Evolutionary conservation across 371 early-diverging fungal species (phyloP).

Genomic region (Mortierella sp.): DNA sequence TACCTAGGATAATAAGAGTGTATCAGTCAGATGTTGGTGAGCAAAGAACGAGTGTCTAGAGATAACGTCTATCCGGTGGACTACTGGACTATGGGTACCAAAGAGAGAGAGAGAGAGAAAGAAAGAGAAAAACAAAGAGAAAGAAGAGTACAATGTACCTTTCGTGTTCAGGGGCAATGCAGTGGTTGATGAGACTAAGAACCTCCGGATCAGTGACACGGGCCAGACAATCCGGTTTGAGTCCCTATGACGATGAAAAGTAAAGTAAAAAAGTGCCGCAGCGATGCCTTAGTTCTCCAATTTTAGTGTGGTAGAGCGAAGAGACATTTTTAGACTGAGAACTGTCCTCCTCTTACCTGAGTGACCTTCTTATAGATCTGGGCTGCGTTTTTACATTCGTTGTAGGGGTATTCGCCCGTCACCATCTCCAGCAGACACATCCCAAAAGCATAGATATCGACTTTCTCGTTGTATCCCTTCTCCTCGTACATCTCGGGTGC

Average conservation of each 20-base stretch:
- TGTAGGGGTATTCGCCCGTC: slow-evolving; percentile 88
- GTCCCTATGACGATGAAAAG: slow-evolving; percentile 53
- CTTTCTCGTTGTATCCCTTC: slow-evolving; percentile 84
- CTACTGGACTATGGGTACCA: too few relatives aligned
- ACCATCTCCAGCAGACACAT: slow-evolving; percentile 89
- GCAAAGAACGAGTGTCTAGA: too few relatives aligned
- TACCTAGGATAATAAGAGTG: too few relatives aligned
- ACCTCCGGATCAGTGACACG: slow-evolving; percentile 76
- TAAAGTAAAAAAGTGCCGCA: too few relatives aligned
- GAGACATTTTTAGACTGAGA: too few relatives aligned
- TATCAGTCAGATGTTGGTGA: too few relatives aligned
- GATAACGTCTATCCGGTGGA: too few relatives aligned
- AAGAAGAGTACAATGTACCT: too few relatives aligned
- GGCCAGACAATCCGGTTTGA: slow-evolving; percentile 78
- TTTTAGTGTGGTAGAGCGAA: too few relatives aligned
- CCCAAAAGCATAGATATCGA: slow-evolving; percentile 93
- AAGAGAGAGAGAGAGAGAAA: too few relatives aligned
- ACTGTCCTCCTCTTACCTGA: slow-evolving; percentile 27
- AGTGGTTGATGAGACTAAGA: slow-evolving; percentile 75
- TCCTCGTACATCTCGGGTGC: slow-evolving; percentile 92
- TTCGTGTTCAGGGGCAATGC: slow-evolving; percentile 74
- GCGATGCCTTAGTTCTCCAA: too few relatives aligned
- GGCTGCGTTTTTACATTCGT: slow-evolving; percentile 84
- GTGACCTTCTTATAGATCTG: slow-evolving; percentile 85
- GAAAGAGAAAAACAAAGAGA: too few relatives aligned